Percentiles rank a stretch among this genome's conserved stretches.
These are phyloP conservation scores for Laetiporus sulphureus DNA, from an alignment of 1,284 basidiomycete species.

Conservation along the genomic window DNA sequence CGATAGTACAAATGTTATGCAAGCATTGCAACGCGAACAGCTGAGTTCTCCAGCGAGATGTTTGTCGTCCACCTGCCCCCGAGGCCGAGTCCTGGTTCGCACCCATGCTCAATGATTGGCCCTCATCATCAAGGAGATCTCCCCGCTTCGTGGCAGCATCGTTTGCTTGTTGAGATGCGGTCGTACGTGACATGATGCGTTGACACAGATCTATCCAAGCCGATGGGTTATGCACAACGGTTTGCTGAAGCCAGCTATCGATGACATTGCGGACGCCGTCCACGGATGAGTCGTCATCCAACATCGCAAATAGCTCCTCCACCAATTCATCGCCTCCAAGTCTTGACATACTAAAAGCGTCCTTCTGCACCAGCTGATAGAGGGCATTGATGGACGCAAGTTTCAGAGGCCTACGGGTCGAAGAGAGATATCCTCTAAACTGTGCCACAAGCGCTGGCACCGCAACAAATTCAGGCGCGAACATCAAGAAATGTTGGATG, in stretches of 20 bases:
- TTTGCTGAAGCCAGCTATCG: slow-evolving; percentile 92
- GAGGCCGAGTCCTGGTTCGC: slow-evolving; percentile 33
- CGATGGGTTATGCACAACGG: slow-evolving; percentile 86
- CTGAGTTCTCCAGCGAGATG: slow-evolving; percentile 94
- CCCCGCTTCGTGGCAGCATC: slow-evolving; percentile 45
- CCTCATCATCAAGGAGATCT: slow-evolving; percentile 85
- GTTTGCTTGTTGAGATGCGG: slow-evolving; percentile 69
- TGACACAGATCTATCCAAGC: slow-evolving; percentile 99
- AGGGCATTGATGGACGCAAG: slow-evolving; percentile 92
- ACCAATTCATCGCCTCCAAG: slow-evolving; percentile 92
- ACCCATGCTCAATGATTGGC: slow-evolving; percentile 75
- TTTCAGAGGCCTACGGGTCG: slow-evolving; percentile 79
- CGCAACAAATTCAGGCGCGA: slow-evolving; percentile 79
- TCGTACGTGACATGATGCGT: slow-evolving; percentile 89
- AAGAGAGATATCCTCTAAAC: slow-evolving; percentile 74
- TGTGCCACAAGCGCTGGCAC: slow-evolving; percentile 72
- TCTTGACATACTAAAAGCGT: slow-evolving; percentile 88
- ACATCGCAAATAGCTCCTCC: slow-evolving; percentile 89
- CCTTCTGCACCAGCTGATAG: slow-evolving; percentile 96
- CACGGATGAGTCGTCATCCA: slow-evolving; percentile 93
- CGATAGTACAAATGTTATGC: slow-evolving; percentile 82
- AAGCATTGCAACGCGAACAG: slow-evolving; percentile 91
- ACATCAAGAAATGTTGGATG: slow-evolving; percentile 95
- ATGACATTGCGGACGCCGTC: slow-evolving; percentile 93
- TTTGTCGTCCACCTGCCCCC: slow-evolving; percentile 36